Evolutionary conservation across 192 early-diverging fungal species (phyloP), one percentile per base, ranked within the genome.

Genomic region (Coemansia sp.): DNA sequence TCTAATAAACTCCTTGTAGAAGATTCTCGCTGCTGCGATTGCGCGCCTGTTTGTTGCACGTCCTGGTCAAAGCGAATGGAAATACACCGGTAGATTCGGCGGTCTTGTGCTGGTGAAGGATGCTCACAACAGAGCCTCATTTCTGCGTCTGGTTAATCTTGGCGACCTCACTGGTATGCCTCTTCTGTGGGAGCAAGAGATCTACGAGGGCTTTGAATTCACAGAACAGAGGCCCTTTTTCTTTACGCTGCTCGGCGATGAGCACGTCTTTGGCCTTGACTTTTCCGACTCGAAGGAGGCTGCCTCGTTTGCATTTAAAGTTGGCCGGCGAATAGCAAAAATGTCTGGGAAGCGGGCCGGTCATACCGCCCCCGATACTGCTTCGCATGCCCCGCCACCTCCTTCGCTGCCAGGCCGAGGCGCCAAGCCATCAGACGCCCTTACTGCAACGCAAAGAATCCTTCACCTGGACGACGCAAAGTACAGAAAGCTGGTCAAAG

Each of bases 141-240:
- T 87, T 31, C 84, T 93, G 67, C 85, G 89, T 6, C 84, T 93
- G 20, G 77, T 93, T 25, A 89, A 93, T 55, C 66, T 93, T 6
- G 75, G 72, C 71, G 71, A 71, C 5, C 57, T 46, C 3, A 81
- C 74, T 23, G 70, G 86, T 53, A 71, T 72, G 46, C 81, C 85
- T n/a, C 80, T 91, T 31, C 69, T 90, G 29, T 93, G 91, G 91
- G 91, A 93, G 68, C 91, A 93, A 70, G 91, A 93, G 74, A 66
- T 93, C 9, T 91, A 89, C 70, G 76, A 88, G 64, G 85, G 84
- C 52, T 91, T 93, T 79, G 85, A 88, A 46, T 88, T 88, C 67
- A 69, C 63, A 7, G 79, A 86, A 57, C 86, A 88, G 33, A 55
- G 74, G 19, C 84, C 87, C 9, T 91, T 84, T 67, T 93, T 93